Evolutionary conservation across 139 green algal genomes (phyloP).

Genomic region (Chlorella ohadii): DNA sequence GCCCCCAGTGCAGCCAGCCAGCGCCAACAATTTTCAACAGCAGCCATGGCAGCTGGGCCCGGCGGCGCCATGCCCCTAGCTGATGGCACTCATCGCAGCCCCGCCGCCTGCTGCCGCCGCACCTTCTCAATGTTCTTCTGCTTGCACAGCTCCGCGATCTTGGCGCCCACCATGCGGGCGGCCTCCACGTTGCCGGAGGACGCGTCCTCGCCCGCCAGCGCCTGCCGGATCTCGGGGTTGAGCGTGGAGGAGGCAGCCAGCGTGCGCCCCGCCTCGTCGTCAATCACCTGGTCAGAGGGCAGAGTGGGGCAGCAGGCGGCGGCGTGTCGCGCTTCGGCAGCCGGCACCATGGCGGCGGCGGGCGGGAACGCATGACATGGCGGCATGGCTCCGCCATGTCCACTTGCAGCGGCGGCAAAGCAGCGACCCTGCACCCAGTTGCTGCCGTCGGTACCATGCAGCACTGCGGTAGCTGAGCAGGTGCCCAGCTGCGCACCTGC

Average conservation of each 20-base stretch:
- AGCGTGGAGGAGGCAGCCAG: slow-evolving; percentile 86
- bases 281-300: slow-evolving; percentile 83
- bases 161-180: slow-evolving; percentile 86
- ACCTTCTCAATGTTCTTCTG: slow-evolving; percentile 85
- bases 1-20: no score
- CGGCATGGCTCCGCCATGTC: background rate
- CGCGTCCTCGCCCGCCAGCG: slow-evolving; percentile 52
- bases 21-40: no score
- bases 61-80: background rate
- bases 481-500: slow-evolving; percentile 69
- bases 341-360: background rate
- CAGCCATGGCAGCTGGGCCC: background rate
- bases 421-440: no score
- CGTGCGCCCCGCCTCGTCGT: slow-evolving; percentile 86
- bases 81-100: no score
- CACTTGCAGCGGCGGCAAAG: background rate
- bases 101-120: background rate
- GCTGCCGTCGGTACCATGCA: background rate
- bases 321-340: background rate
- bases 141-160: slow-evolving; percentile 88
- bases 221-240: slow-evolving; percentile 67
- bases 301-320: background rate
- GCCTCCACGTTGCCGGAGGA: slow-evolving; percentile 64
- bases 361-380: background rate
- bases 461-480: background rate